phyloP scores from a whole-genome alignment of 2,329 filamentous ascomycete genomes.

The Alternaria metachromatica region DNA sequence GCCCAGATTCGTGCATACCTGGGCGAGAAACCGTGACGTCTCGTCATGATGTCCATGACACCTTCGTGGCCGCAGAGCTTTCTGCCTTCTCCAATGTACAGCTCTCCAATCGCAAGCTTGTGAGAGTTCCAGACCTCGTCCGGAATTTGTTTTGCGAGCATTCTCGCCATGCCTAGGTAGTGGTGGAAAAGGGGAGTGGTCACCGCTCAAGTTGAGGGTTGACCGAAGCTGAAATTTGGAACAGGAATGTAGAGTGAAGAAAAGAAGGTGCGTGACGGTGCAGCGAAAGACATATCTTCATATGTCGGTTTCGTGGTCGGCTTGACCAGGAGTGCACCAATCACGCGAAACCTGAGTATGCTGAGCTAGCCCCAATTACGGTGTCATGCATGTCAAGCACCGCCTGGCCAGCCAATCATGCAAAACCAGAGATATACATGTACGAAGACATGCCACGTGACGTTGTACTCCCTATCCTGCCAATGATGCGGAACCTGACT shows the following conservation, averaged over 20 bases:
- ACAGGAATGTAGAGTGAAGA: too few species aligned
- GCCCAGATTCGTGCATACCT: neutral
- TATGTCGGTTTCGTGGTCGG: too few species aligned
- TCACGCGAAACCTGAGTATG: neutral
- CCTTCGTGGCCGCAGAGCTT: neutral
- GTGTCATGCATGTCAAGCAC: too few species aligned
- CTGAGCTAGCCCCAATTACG: neutral
- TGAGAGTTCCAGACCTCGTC: neutral
- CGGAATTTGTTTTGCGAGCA: neutral
- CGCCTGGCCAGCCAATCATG: neutral
- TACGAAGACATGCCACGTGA: too few species aligned
- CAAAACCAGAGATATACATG: neutral
- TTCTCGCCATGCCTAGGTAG: neutral
- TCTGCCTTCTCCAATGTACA: neutral
- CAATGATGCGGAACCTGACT: neutral
- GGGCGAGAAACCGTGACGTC: neutral
- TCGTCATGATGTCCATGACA: neutral
- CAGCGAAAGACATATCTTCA: too few species aligned
- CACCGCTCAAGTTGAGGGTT: too few species aligned
- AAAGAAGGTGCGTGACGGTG: too few species aligned
- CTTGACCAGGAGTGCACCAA: neutral
- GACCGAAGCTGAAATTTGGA: too few species aligned
- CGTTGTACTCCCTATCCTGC: neutral
- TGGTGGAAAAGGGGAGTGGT: too few species aligned
- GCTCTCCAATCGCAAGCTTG: neutral